Percentiles rank a stretch among this genome's conserved stretches.
Evolutionary conservation across 352 stramenopile species (phyloP).

Genomic region (Phytophthora foliorum): DNA sequence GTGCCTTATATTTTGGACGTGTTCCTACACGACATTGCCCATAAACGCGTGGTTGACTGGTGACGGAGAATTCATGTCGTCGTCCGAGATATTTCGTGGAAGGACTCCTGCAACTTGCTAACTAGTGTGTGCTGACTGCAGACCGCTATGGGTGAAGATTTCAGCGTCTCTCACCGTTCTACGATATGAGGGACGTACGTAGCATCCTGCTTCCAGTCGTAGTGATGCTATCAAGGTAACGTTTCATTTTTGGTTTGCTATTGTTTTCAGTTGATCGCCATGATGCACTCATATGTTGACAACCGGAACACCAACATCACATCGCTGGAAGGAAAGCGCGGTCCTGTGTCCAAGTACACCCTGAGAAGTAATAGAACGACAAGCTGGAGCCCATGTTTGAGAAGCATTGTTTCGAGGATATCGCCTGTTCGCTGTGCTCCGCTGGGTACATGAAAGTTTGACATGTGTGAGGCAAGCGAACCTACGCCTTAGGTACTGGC

Average conservation of each 20-base stretch:
- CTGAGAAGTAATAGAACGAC: slow-evolving; percentile 79
- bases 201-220: background rate
- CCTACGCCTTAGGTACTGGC: background rate
- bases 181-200: slow-evolving; percentile 88
- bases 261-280: slow-evolving; percentile 54
- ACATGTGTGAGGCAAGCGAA: background rate
- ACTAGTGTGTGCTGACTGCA: slow-evolving; percentile 24
- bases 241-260: slow-evolving; percentile 11
- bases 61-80: too few species aligned
- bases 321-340: slow-evolving; percentile 75
- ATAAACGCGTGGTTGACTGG: too few species aligned
- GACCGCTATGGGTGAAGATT: slow-evolving; percentile 90
- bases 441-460: slow-evolving; percentile 71
- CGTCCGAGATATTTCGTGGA: too few species aligned
- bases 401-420: slow-evolving; percentile 82
- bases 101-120: too few species aligned
- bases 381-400: slow-evolving; percentile 91
- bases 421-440: slow-evolving; percentile 92
- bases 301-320: slow-evolving; percentile 90
- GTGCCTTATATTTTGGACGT: too few species aligned
- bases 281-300: slow-evolving; percentile 78
- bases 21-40: too few species aligned
- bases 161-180: slow-evolving; percentile 93
- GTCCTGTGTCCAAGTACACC: slow-evolving; percentile 91
- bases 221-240: background rate